Evolutionary conservation across 202 grass and related monocot genomes (phyloP), one percentile per base, ranked within the genome.

Genomic region (Setaria italica): DNA sequence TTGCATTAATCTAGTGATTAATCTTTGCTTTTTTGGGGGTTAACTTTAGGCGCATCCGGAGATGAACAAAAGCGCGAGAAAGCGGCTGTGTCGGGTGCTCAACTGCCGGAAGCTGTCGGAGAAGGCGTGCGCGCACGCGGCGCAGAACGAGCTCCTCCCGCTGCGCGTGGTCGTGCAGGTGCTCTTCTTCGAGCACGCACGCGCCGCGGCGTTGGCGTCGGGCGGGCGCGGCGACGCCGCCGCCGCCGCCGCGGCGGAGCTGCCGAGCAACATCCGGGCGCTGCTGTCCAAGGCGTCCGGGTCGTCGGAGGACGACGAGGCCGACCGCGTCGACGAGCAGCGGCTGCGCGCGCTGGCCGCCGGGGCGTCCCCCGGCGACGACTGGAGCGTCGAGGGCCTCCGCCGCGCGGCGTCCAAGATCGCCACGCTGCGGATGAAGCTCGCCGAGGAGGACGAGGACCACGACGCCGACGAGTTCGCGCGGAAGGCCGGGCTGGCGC

Each of bases 101-200:
- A 92, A 97, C 74, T 99, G 94, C 94, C 93, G 93, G 86, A 99
- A 91, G 78, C 90, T 99, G 77, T 97, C 97, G 13, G 83, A 97
- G 39, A 93, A 97, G 82, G 90, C 94, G 67, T 94, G 94, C 84
- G 66, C 92, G 83, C 92, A 99, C 77, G 97, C 97, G 34, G 94
- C 92, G 32, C 94, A 97, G 89, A 99, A 99, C 56, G 94, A 99
- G 83, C 78, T 97, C 7, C 92, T 99, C 47, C 97, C 97, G 5
- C 89, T 99, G 6, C 82, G 97, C n/a, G 89, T 97, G 34, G 92
- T 99, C 0, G 92, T 99, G 84, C 97, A 99, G 85, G 97, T 99
- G 76, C 89, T 97, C 48, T 99, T 99, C 92, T 99, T 97, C 63
- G 97, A 99, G 85, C 94, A 93, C 53, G 94, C 92, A 37, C 97